Conservation (phyloP, 768 basidiomycete species). For the Exidia glandulosa region DNA sequence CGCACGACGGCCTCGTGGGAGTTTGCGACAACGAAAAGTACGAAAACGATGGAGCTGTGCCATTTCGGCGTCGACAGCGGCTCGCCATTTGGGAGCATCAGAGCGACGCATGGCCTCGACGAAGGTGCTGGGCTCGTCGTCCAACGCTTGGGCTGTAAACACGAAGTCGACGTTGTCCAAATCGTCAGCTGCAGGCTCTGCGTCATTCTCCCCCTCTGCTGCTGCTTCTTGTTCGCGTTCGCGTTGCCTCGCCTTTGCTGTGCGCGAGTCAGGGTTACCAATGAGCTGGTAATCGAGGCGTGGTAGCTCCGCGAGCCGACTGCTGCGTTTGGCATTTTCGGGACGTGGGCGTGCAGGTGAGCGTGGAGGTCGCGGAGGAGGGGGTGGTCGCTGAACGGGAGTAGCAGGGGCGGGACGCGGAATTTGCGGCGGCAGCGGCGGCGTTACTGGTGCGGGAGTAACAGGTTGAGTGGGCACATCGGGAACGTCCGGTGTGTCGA, state of each 20-base stretch:
- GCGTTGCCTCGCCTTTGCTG: neutral
- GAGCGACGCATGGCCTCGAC: slow-evolving; percentile 12
- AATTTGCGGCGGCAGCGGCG: neutral
- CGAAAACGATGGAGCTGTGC: slow-evolving; percentile 10
- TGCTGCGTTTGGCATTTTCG: neutral
- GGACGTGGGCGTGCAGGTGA: neutral
- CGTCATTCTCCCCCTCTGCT: neutral
- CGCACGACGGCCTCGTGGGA: neutral
- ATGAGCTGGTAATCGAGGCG: neutral
- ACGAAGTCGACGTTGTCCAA: neutral
- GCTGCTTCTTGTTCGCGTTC: neutral
- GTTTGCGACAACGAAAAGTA: slow-evolving; percentile 9
- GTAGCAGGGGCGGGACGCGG: too few species aligned
- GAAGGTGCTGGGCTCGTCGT: slow-evolving; percentile 11
- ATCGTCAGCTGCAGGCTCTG: neutral
- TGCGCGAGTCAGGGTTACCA: neutral
- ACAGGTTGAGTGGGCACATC: neutral
- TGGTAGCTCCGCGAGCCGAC: neutral
- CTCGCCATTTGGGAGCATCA: slow-evolving; percentile 11
- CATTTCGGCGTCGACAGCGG: slow-evolving; percentile 16
- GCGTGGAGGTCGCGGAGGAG: too few species aligned
- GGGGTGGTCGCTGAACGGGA: too few species aligned
- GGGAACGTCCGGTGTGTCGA: neutral
- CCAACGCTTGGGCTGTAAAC: neutral
- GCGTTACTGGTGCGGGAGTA: neutral